These are phyloP conservation scores for Vigna hirtella DNA, from an alignment of 306 rosid genomes.

Conservation along the genomic window DNA sequence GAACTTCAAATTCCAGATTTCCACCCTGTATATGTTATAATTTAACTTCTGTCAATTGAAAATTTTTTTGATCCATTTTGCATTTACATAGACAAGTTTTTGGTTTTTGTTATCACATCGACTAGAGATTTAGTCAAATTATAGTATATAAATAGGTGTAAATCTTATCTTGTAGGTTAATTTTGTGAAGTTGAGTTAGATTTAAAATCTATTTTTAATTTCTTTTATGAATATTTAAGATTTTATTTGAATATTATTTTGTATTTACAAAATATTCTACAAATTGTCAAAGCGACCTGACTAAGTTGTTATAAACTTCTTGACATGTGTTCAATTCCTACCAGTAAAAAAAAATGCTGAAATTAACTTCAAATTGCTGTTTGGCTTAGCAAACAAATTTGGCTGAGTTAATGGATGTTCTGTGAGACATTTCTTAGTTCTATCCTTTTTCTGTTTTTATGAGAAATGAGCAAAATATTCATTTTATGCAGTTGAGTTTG, in stretches of 20 bases:
- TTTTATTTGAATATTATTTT: not conserved
- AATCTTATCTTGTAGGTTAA: no score
- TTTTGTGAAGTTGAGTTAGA: no score
- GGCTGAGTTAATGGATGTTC: not conserved
- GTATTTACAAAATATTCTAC: slow-evolving; percentile 1
- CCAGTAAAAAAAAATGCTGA: not conserved
- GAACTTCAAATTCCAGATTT: slow-evolving; percentile 29
- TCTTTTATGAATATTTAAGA: not conserved
- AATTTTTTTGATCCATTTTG: not conserved
- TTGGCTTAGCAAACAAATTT: slow-evolving; percentile 25
- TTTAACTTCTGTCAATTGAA: slow-evolving; percentile 9
- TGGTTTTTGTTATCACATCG: not conserved
- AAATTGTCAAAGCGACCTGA: no score
- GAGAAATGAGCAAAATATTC: slow-evolving; percentile 25
- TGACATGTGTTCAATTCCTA: no score
- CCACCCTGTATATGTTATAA: not conserved
- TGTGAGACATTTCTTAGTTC: slow-evolving; percentile 6
- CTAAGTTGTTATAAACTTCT: no score
- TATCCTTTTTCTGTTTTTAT: slow-evolving; percentile 23
- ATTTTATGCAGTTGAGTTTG: slow-evolving; percentile 21
- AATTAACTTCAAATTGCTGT: slow-evolving; percentile 1
- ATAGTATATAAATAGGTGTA: no score
- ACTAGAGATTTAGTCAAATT: no score
- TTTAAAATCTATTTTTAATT: no score
- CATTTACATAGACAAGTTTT: not conserved